Percentiles rank a stretch among this genome's conserved stretches.
These are phyloP conservation scores for Phoenix dactylifera DNA, from an alignment of 176 grass and related monocot species.

Conservation along the genomic window DNA sequence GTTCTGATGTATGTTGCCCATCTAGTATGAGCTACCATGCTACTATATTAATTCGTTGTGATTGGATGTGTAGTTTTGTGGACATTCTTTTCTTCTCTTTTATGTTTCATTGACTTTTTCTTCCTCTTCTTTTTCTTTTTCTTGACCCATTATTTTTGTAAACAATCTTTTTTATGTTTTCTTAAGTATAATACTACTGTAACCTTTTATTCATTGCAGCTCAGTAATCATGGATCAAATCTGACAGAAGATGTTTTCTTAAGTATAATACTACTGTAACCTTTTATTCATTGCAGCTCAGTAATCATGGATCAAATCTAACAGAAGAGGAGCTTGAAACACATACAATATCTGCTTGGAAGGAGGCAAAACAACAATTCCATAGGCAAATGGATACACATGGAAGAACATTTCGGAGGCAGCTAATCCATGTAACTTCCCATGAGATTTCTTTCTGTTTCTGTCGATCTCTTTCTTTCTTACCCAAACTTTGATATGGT, in stretches of 20 bases:
- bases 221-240: slow-evolving; percentile 9
- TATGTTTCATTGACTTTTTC: no score
- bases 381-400: slow-evolving; percentile 1
- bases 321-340: slow-evolving; percentile 11
- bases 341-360: slow-evolving; percentile 15
- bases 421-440: slow-evolving; percentile 12
- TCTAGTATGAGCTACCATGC: no score
- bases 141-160: neutral
- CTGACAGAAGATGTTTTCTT: neutral
- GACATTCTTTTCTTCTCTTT: no score
- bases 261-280: neutral
- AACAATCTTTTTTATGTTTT: neutral
- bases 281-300: neutral
- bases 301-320: slow-evolving; percentile 9
- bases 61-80: no score
- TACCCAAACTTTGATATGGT: neutral
- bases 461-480: neutral
- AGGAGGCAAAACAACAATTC: slow-evolving; percentile 8
- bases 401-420: slow-evolving; percentile 1
- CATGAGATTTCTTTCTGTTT: neutral
- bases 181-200: neutral
- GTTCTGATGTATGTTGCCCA: no score
- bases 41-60: no score
- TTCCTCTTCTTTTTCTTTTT: no score
- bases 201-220: neutral